Conservation (phyloP, 768 basidiomycete species). For the Kwoniella europaea region DNA sequence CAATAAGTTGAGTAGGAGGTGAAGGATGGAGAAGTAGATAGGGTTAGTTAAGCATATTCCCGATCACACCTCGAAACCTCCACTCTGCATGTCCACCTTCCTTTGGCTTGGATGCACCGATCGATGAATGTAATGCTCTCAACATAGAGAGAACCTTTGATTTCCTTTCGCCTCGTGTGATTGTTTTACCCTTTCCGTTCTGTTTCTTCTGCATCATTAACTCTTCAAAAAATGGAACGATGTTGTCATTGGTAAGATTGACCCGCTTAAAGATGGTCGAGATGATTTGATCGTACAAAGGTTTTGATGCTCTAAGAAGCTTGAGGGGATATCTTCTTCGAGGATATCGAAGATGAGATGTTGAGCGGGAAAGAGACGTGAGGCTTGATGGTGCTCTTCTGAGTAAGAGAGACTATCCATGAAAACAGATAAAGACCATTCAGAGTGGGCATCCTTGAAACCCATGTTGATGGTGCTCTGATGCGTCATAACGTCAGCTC, state of each 20-base stretch:
- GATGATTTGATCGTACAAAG: background rate
- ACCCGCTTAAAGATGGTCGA: background rate
- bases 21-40: no score
- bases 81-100: no score
- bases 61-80: no score
- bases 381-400: no score
- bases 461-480: no score
- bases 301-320: background rate
- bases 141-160: background rate
- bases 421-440: no score
- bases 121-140: background rate
- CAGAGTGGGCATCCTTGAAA: no score
- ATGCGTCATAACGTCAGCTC: no score
- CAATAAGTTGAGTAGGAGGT: no score
- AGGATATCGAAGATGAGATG: constrained; percentile 3
- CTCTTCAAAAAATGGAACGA: background rate
- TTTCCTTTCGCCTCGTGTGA: background rate
- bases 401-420: no score
- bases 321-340: background rate
- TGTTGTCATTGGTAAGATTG: background rate
- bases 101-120: background rate
- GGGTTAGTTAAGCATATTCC: no score
- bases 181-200: background rate
- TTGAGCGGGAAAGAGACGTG: background rate
- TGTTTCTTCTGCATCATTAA: background rate